A percentile compares a stretch with the other conserved stretches of the same genome.
These are phyloP conservation scores for Thraustochytrium sp. DNA, from an alignment of 352 stramenopile species.

Conservation along the genomic window DNA sequence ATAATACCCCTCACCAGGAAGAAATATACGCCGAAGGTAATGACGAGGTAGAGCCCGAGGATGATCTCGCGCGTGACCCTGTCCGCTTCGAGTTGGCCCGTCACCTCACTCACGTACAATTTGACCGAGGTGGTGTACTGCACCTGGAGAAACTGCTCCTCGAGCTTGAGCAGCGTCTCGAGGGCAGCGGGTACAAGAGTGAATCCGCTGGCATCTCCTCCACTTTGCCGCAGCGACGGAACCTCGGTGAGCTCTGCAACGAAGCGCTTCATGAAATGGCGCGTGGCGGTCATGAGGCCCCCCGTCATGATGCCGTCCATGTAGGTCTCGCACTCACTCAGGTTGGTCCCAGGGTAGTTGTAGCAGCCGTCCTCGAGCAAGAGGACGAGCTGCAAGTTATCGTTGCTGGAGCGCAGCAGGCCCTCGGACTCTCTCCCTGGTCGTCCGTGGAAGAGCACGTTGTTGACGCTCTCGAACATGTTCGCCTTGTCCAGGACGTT, in stretches of 20 bases:
- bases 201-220: background rate
- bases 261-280: background rate
- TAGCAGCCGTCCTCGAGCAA: conserved; percentile 20
- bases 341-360: background rate
- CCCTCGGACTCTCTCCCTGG: background rate
- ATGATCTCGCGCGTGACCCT: background rate
- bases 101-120: conserved; percentile 23
- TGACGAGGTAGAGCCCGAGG: background rate
- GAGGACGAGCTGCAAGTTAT: background rate
- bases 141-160: background rate
- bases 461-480: conserved; percentile 21
- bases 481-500: background rate
- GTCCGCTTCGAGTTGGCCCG: background rate
- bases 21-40: background rate
- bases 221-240: background rate
- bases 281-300: background rate
- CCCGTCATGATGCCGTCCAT: background rate
- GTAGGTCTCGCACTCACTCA: background rate
- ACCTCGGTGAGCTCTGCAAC: background rate
- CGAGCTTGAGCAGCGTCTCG: background rate
- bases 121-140: conserved; percentile 30
- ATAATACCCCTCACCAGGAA: conserved; percentile 22
- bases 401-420: background rate
- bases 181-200: background rate
- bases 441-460: background rate